Evolutionary conservation across 148 eudicot genomes (phyloP).

Genomic region (Vaccinium corymbosum): DNA sequence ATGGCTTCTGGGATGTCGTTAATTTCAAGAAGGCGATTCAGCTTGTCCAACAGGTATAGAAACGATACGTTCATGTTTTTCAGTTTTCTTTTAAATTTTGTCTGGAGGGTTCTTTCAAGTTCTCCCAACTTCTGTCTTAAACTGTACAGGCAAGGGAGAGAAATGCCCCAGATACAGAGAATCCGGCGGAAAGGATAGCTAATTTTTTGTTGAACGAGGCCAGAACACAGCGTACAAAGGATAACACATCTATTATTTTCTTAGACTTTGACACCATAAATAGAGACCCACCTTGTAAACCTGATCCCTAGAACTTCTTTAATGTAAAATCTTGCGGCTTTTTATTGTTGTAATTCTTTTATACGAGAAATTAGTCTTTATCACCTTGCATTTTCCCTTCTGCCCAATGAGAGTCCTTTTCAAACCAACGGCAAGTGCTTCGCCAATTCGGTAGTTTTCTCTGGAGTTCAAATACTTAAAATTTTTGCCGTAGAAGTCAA

Average conservation of each 20-base stretch:
- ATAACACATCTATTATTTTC: conserved; percentile 83
- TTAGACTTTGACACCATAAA: conserved; percentile 62
- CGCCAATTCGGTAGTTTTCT: background rate
- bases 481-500: background rate
- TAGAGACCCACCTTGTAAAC: conserved; percentile 48
- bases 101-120: background rate
- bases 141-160: conserved; percentile 66
- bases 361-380: background rate
- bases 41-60: conserved; percentile 74
- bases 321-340: conserved; percentile 10
- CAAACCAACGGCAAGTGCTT: background rate
- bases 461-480: background rate
- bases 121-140: background rate
- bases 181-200: conserved; percentile 66
- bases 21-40: conserved; percentile 77
- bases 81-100: background rate
- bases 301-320: conserved; percentile 37
- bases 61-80: background rate
- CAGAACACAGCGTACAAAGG: conserved; percentile 84
- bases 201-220: conserved; percentile 72
- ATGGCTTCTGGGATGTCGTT: conserved; percentile 96
- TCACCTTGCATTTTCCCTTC: background rate
- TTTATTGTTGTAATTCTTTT: conserved; percentile 10
- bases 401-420: background rate
- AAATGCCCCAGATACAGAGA: conserved; percentile 32